These are phyloP conservation scores for Hyaloperonospora brassicae DNA, from an alignment of 352 stramenopile species.

Conservation along the genomic window DNA sequence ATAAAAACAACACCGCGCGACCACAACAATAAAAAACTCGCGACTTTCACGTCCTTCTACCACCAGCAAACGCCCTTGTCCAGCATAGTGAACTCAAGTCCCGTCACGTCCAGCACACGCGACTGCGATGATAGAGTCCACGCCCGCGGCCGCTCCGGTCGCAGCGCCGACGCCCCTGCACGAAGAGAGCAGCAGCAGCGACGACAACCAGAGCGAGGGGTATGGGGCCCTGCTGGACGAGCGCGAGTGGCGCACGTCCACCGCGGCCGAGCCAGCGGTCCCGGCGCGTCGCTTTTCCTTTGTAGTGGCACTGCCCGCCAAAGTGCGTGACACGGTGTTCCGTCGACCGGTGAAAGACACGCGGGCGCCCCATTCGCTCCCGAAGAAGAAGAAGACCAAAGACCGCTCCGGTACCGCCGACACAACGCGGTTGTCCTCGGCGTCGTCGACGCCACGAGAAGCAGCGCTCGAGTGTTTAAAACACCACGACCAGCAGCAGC, in stretches of 20 bases:
- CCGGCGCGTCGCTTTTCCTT: constrained; percentile 36
- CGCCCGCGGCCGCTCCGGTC: neutral
- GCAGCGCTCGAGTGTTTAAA: constrained; percentile 6
- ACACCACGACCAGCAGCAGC: neutral
- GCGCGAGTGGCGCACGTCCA: constrained; percentile 46
- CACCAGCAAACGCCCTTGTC: no score
- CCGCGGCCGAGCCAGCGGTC: constrained; percentile 28
- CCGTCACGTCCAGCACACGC: no score
- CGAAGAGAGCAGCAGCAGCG: constrained; percentile 15
- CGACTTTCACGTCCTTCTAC: no score
- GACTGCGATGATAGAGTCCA: no score
- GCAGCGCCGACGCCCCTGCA: neutral
- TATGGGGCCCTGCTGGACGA: constrained; percentile 32
- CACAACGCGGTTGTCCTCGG: constrained; percentile 24
- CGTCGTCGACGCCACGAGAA: constrained; percentile 23
- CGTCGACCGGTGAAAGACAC: constrained; percentile 3
- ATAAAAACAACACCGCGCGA: no score
- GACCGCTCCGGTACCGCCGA: constrained; percentile 20
- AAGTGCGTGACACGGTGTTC: constrained; percentile 42
- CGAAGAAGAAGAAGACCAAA: constrained; percentile 34
- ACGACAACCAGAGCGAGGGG: constrained; percentile 30
- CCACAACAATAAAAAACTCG: no score
- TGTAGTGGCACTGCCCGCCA: constrained; percentile 26
- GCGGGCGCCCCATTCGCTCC: constrained; percentile 7
- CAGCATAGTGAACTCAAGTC: no score